Base-by-base conservation (phyloP, 495 filamentous ascomycete genomes). In the Aspergillus mulundensis region DNA sequence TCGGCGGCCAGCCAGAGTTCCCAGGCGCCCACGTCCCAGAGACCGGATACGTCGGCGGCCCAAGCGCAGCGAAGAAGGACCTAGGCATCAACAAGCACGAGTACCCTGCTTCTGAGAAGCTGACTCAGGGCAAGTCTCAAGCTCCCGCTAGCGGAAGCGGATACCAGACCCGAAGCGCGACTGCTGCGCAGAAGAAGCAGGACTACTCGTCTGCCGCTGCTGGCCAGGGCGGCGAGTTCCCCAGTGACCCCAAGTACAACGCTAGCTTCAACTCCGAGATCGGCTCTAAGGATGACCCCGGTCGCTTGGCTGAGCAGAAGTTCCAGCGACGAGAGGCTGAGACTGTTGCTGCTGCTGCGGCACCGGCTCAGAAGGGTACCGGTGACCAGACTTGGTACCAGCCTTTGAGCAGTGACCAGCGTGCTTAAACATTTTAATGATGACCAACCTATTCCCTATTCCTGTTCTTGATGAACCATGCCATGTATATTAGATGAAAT, bases 231-330 rank as follows among this genome's bases (percentile, higher is more conserved):
- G 74, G 80, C 20, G 81, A 75, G 0, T 79, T 83, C 63, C 68
- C 77, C n/a, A 62, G 67, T 23, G 57, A 70, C 20, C 65, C 73
- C 20, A 67, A 50, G 16, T 75, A 80, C 18, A 87, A 86, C 54
- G 80, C 78, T 15, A 85, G 81, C 62, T 87, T 83, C 64, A 80
- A 64, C 45, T 64, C 72, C 19, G 81, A 86, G 3, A 82, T 88
- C 63, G 85, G 85, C 5, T 69, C 68, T 7, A 62, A 80, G 54
- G 74, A 86, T 55, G 86, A 88, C 70, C 85, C 86, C 19, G 82
- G 81, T n/a, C 68, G 84, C 21, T 54, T 67, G 16, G 83, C 82
- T 14, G 74, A 78, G 69, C 53, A 68, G 21, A 72, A 77, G 50
- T 77, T 83, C 57, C 64, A 79, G 70, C 69, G 62, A 38, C 56